Conservation (phyloP, 805 yeast genomes). For the Priceomyces castillae region DNA sequence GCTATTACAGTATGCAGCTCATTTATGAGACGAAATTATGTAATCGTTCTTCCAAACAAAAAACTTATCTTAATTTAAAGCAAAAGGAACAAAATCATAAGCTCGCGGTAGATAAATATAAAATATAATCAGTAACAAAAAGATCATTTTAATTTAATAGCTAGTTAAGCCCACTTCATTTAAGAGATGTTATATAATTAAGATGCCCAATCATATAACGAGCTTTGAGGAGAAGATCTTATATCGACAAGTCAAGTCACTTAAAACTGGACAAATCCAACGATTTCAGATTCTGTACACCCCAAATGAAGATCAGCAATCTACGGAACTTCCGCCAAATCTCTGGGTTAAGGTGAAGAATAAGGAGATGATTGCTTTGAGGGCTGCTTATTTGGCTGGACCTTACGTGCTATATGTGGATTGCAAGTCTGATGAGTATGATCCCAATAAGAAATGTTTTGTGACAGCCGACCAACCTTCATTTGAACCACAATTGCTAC, state of each 20-base stretch:
- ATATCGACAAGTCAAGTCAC: conserved; percentile 40
- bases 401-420: conserved; percentile 87
- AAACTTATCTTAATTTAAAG: background rate
- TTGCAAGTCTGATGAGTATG: conserved; percentile 64
- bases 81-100: background rate
- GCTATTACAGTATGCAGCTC: background rate
- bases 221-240: conserved; percentile 15
- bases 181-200: too few relatives aligned
- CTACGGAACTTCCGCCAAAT: conserved; percentile 16
- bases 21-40: background rate
- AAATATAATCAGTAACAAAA: background rate
- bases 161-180: too few relatives aligned
- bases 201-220: conserved; percentile 3
- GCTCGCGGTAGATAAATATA: background rate
- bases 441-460: conserved; percentile 50
- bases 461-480: conserved; percentile 76
- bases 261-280: conserved; percentile 60
- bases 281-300: conserved; percentile 53
- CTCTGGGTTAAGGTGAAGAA: conserved; percentile 64
- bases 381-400: conserved; percentile 86
- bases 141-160: background rate
- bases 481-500: conserved; percentile 67
- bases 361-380: conserved; percentile 63
- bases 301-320: conserved; percentile 21
- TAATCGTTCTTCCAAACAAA: background rate